These are phyloP conservation scores for Saccharomycopsis sp. DNA, from an alignment of 805 yeast genomes.

Conservation along the genomic window DNA sequence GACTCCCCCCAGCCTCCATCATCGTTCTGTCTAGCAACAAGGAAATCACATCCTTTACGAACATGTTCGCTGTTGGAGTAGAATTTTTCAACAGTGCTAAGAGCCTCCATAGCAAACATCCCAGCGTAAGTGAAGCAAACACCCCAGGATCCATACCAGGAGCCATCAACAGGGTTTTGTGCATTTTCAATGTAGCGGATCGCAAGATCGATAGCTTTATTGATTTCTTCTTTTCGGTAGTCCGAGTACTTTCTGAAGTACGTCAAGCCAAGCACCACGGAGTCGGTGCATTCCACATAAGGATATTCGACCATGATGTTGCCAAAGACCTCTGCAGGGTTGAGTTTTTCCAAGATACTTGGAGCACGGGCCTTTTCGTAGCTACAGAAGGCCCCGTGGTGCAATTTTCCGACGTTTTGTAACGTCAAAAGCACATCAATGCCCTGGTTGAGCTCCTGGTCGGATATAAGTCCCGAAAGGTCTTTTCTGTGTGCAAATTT, in stretches of 20 bases:
- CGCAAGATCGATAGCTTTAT: conserved; percentile 66
- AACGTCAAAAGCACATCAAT: conserved; percentile 68
- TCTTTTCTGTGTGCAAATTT: conserved; percentile 31
- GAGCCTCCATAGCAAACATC: conserved; percentile 96
- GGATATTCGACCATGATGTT: conserved; percentile 99
- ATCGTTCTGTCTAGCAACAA: conserved; percentile 55
- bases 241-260: conserved; percentile 62
- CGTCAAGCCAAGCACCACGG: conserved; percentile 81
- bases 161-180: conserved; percentile 69
- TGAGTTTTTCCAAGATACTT: conserved; percentile 63
- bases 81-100: conserved; percentile 56
- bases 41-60: conserved; percentile 75
- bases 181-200: conserved; percentile 59
- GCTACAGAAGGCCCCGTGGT: conserved; percentile 87
- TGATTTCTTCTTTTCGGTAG: conserved; percentile 62
- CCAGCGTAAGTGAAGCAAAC: conserved; percentile 92
- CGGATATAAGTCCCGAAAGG: conserved; percentile 35
- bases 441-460: conserved; percentile 52
- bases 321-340: conserved; percentile 97
- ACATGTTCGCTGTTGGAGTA: conserved; percentile 61
- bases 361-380: conserved; percentile 86
- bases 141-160: conserved; percentile 99
- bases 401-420: conserved; percentile 74
- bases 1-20: conserved; percentile 99
- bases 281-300: conserved; percentile 96